phyloP scores from a whole-genome alignment of 2,329 filamentous ascomycete species.

The Pseudopithomyces chartarum region DNA sequence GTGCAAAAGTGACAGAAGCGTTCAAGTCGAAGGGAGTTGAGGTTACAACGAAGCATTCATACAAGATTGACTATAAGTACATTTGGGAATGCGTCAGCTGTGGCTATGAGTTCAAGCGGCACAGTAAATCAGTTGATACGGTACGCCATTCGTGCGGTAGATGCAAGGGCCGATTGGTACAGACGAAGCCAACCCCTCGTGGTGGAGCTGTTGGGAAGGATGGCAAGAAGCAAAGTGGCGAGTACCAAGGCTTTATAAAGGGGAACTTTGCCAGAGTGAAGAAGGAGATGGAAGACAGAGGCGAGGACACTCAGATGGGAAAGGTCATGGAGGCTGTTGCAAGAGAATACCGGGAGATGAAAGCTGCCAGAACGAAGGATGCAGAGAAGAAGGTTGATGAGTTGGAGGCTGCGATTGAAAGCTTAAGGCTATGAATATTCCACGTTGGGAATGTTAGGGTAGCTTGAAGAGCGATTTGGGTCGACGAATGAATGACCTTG shows the following conservation, averaged over 20 bases:
- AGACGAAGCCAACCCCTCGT: slow-evolving; percentile 79
- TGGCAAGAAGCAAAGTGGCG: slow-evolving; percentile 43
- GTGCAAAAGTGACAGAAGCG: slow-evolving; percentile 54
- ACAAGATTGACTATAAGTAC: slow-evolving; percentile 91
- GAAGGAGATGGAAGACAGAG: slow-evolving; percentile 53
- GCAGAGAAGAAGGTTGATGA: slow-evolving; percentile 17
- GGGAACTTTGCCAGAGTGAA: slow-evolving; percentile 64
- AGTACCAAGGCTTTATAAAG: slow-evolving; percentile 67
- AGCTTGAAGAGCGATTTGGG: too few relatives aligned
- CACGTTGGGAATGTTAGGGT: neutral
- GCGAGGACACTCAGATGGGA: slow-evolving; percentile 55
- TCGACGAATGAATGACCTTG: too few relatives aligned
- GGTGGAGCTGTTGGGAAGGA: slow-evolving; percentile 26
- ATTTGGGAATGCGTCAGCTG: slow-evolving; percentile 79
- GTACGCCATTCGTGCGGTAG: slow-evolving; percentile 72
- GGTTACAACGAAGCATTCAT: slow-evolving; percentile 89
- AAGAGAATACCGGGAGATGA: slow-evolving; percentile 62
- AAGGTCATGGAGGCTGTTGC: slow-evolving; percentile 72
- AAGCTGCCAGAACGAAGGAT: slow-evolving; percentile 30
- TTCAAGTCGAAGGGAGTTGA: slow-evolving; percentile 69
- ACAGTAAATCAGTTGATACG: slow-evolving; percentile 83
- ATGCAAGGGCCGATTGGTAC: slow-evolving; percentile 72
- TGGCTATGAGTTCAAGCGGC: slow-evolving; percentile 74
- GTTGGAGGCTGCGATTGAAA: slow-evolving; percentile 25
- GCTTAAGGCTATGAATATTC: slow-evolving; percentile 20